phyloP scores from a whole-genome alignment of 208 protist genomes.

The Trichomonas vaginalis region DNA sequence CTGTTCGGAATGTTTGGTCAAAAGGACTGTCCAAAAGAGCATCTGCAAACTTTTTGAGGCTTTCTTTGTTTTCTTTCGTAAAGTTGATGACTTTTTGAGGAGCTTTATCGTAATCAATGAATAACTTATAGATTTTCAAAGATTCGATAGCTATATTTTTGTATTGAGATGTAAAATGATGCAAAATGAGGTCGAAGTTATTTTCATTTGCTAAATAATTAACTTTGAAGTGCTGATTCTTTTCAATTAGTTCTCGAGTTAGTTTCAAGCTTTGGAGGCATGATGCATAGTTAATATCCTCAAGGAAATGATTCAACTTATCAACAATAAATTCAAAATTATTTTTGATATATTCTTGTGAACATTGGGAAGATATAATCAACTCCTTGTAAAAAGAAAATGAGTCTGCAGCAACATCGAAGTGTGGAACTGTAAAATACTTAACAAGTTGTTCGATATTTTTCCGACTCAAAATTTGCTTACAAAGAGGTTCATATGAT shows the following conservation, averaged over 20 bases:
- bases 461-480: neutral
- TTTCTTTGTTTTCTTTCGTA: neutral
- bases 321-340: neutral
- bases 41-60: neutral
- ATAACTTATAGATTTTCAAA: neutral
- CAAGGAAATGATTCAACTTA: neutral
- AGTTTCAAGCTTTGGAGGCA: neutral
- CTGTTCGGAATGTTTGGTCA: neutral
- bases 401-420: constrained; percentile 13
- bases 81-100: neutral
- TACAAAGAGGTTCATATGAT: neutral
- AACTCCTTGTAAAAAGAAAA: neutral
- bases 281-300: neutral
- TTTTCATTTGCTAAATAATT: neutral
- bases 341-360: neutral
- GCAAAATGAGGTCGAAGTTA: neutral
- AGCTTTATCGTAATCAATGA: neutral
- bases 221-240: neutral
- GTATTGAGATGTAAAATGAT: neutral
- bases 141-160: neutral
- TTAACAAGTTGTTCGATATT: neutral
- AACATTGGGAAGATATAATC: neutral
- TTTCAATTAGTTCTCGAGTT: neutral
- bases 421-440: neutral
- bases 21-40: neutral